These are phyloP conservation scores for Seiridium cupressi DNA, from an alignment of 2,329 filamentous ascomycete genomes.

Conservation along the genomic window DNA sequence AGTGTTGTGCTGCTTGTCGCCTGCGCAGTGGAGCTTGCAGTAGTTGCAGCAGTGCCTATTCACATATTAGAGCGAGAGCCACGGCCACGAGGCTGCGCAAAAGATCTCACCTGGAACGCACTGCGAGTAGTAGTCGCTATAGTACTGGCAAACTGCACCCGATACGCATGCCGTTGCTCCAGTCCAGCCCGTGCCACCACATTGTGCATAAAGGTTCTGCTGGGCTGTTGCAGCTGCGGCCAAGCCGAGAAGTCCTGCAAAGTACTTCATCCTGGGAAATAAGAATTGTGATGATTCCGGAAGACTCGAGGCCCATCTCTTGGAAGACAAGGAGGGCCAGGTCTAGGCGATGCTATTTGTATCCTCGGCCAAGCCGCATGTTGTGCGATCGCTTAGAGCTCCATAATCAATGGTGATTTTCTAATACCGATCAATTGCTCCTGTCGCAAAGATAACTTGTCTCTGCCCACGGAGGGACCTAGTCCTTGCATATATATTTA, in stretches of 20 bases:
- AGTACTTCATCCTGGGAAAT: slow-evolving; percentile 20
- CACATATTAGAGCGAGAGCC: neutral
- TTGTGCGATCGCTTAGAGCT: neutral
- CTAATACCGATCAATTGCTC: neutral
- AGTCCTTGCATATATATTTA: neutral
- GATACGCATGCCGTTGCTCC: slow-evolving; percentile 29
- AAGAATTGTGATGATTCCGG: neutral
- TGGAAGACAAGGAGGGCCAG: neutral
- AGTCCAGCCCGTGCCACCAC: slow-evolving; percentile 30
- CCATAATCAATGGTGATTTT: neutral
- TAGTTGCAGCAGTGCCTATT: slow-evolving; percentile 7
- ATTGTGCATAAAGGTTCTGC: slow-evolving; percentile 28
- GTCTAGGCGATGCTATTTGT: neutral
- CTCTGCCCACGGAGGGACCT: neutral
- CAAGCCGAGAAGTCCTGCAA: slow-evolving; percentile 19
- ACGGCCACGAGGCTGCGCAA: neutral
- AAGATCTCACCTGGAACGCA: slow-evolving; percentile 25
- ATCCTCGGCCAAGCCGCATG: neutral
- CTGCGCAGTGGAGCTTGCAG: neutral
- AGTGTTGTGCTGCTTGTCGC: slow-evolving; percentile 5
- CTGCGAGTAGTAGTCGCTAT: slow-evolving; percentile 34
- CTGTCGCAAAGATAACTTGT: neutral
- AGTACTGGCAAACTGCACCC: slow-evolving; percentile 25
- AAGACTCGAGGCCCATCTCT: too few species aligned
- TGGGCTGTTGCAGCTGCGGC: slow-evolving; percentile 18